Evolutionary conservation across 2,329 filamentous ascomycete species (phyloP).

Genomic region (Atkinsonella hypoxylon): DNA sequence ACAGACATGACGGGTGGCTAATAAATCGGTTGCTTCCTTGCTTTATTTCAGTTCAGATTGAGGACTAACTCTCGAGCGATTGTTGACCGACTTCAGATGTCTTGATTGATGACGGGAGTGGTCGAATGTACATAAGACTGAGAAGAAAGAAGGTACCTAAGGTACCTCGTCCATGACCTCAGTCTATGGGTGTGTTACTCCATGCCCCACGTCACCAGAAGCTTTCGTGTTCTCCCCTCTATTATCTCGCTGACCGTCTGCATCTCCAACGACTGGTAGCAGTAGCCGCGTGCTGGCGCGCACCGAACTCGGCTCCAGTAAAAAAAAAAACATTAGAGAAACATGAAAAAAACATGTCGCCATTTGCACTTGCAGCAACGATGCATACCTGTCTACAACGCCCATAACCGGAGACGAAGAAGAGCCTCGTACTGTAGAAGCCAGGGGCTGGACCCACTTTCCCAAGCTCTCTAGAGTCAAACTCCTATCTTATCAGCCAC

Average conservation of each 20-base stretch:
- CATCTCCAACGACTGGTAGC: neutral
- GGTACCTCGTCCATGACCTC: neutral
- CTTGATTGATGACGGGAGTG: neutral
- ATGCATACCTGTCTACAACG: too few relatives aligned
- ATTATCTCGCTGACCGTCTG: neutral
- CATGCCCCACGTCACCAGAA: conserved; percentile 2
- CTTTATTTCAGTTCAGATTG: neutral
- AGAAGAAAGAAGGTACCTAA: neutral
- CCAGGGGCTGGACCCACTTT: too few relatives aligned
- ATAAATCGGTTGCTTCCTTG: neutral
- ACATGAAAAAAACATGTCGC: too few relatives aligned
- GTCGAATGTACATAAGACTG: neutral
- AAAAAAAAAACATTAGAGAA: too few relatives aligned
- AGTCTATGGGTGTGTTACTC: neutral
- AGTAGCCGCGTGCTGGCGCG: conserved; percentile 5
- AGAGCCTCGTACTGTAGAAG: too few relatives aligned
- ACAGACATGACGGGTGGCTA: conserved; percentile 40
- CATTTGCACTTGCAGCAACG: too few relatives aligned
- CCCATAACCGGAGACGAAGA: too few relatives aligned
- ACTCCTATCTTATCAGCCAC: conserved; percentile 1
- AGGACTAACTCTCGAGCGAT: neutral
- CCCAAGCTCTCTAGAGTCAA: too few relatives aligned
- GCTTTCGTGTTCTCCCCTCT: neutral
- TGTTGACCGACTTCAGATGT: neutral
- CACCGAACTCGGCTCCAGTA: conserved; percentile 3